Evolutionary conservation across 1,284 basidiomycete genomes (phyloP).

Genomic region (Mycena sp.): DNA sequence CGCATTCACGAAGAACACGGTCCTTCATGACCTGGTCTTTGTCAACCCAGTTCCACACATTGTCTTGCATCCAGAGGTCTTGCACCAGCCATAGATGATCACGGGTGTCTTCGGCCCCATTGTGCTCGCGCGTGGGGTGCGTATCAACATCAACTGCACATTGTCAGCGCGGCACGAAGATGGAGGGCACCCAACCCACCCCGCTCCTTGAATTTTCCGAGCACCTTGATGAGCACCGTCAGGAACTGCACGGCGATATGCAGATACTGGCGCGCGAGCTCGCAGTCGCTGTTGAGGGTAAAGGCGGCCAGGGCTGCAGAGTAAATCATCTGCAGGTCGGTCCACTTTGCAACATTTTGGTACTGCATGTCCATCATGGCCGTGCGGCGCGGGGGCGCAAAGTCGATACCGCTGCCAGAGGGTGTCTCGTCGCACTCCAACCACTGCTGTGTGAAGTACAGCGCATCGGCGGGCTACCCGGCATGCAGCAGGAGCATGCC

Average conservation of each 20-base stretch:
- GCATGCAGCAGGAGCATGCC: constrained; percentile 39
- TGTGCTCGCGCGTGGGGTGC: constrained; percentile 38
- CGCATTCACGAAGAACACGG: constrained; percentile 43
- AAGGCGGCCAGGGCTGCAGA: constrained; percentile 53
- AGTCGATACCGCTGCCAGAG: constrained; percentile 36
- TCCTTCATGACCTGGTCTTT: constrained; percentile 43
- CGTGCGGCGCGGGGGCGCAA: constrained; percentile 31
- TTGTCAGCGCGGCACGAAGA: background rate
- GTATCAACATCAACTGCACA: constrained; percentile 43
- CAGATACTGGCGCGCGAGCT: constrained; percentile 50
- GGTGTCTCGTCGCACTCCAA: constrained; percentile 51
- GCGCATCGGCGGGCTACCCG: constrained; percentile 40
- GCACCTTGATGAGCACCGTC: constrained; percentile 47
- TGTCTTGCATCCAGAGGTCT: constrained; percentile 52
- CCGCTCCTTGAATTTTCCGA: constrained; percentile 47
- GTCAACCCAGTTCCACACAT: constrained; percentile 55
- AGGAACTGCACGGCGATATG: constrained; percentile 46
- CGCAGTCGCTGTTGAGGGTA: constrained; percentile 50
- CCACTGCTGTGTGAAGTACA: constrained; percentile 51
- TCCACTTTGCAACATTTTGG: constrained; percentile 17
- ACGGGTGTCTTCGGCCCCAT: constrained; percentile 53
- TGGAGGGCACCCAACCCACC: constrained; percentile 38
- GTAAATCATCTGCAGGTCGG: constrained; percentile 39
- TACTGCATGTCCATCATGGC: constrained; percentile 31
- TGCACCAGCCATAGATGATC: constrained; percentile 56